Percentiles rank a stretch among this genome's conserved stretches.
These are phyloP conservation scores for Colletotrichum spinosum DNA, from an alignment of 2,329 filamentous ascomycete species.

Conservation along the genomic window DNA sequence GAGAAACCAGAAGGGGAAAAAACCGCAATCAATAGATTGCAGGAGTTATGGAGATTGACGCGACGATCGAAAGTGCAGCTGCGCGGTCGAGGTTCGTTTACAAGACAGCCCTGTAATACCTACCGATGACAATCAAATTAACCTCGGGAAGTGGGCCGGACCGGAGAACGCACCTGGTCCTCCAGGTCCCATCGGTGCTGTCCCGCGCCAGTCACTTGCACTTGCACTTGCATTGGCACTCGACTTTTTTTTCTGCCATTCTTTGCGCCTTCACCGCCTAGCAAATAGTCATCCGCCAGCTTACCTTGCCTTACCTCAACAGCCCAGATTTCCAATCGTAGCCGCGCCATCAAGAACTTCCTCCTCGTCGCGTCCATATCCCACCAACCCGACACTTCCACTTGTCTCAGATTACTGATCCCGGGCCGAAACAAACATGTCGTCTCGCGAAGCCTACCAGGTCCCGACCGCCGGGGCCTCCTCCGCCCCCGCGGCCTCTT, in stretches of 20 bases:
- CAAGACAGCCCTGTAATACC: slow-evolving; percentile 1
- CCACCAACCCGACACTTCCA: background rate
- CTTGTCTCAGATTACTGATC: background rate
- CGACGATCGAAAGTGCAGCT: slow-evolving; percentile 11
- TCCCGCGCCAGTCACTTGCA: background rate
- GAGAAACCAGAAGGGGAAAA: background rate
- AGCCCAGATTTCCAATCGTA: background rate
- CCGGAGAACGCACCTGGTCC: slow-evolving; percentile 7
- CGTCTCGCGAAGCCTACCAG: slow-evolving; percentile 84
- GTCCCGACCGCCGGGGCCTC: slow-evolving; percentile 68
- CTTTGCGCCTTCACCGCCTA: slow-evolving; percentile 27
- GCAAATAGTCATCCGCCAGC: slow-evolving; percentile 35
- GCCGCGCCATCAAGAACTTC: background rate
- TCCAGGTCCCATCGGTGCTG: background rate
- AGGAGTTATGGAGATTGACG: background rate
- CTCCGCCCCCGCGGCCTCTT: slow-evolving; percentile 57
- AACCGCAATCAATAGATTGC: slow-evolving; percentile 1
- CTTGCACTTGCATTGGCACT: slow-evolving; percentile 11
- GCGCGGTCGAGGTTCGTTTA: slow-evolving; percentile 15
- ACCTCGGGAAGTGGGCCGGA: slow-evolving; percentile 36
- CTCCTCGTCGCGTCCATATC: slow-evolving; percentile 7
- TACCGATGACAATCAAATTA: background rate
- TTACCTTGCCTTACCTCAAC: slow-evolving; percentile 27
- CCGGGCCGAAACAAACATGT: slow-evolving; percentile 35
- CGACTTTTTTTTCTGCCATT: slow-evolving; percentile 28